Base-by-base conservation (phyloP, 2,329 filamentous ascomycete species). In the Cladosporium austrohemisphaericum region DNA sequence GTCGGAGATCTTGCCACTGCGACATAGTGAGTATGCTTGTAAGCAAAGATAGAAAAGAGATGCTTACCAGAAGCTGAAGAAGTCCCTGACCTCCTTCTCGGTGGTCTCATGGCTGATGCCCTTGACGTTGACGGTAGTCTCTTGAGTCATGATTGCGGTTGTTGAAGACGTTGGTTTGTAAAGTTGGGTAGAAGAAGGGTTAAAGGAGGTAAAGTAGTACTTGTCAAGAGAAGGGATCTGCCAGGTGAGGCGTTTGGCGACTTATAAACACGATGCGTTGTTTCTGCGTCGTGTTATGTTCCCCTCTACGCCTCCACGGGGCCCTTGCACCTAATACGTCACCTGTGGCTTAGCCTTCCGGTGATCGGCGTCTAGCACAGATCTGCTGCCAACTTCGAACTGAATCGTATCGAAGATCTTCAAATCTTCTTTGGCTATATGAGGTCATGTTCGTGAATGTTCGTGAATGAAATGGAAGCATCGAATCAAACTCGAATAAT, bases 31-130 rank as follows among this genome's bases (percentile, higher is more conserved):
- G 47, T 36, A 11, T 16, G 19, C 23, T 46, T 36, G 41, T 43
- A 26, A 25, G 19, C n/a, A 23, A 33, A 3, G 52, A 41, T 37
- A 13, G 9, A 9, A 18, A 38, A 36, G n/a, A n/a, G n/a, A n/a
- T n/a, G 64, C 81, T 68, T 78, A 92, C 88, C 81, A 84, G 71
- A 97, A 97, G 76, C 86, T 93, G 78, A 98, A 98, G 79, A 98
- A 98, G 67, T 95, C 91, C 65, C 83, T 83, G 62, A 98, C 84
- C 72, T 97, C 90, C 73, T 91, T 85, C 72, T 98, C 90, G 59
- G 80, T 83, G 50, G 92, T 96, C 68, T 84, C 73, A 55, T 76
- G 68, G 60, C 87, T 83, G 73, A 98, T 95, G 75, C 93, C 91
- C 74, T 87, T 86, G 64, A 97, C 91, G 74, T 91, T 76, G 57